Base-by-base conservation (phyloP, 306 rosid genomes). In the Medicago lupulina region DNA sequence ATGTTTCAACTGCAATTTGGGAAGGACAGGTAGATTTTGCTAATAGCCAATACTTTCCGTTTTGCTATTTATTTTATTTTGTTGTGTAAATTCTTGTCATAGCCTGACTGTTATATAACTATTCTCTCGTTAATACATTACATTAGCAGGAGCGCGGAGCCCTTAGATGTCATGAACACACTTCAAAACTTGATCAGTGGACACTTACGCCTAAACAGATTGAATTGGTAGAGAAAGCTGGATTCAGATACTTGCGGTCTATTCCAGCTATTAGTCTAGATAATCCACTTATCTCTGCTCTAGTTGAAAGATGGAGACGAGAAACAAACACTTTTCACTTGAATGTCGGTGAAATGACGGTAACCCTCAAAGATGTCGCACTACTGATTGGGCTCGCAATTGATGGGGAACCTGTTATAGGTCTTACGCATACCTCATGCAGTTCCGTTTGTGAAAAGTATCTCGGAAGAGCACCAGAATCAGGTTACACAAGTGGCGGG, bases 111-210 rank as follows among this genome's bases (percentile, higher is more conserved):
- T 55, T 43, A 43, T 34, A 59, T 51, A 39, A 58, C 16, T 75
- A 18, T 79, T 60, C 53, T 64, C 71, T 70, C 4, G 55, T 54
- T 67, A 49, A 58, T 72, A 19, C 69, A 55, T 58, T 75, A 23
- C 69, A 50, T 61, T 64, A 81, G 23, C 91, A 96, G 99, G 99
- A 96, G 86, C 99, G 98, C 28, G 99, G 99, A 62, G 99, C 98
- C 6, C 99, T 96, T 67, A 85, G 99, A 87, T 96, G 99, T 82
- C 99, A 96, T 3, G 99, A 96, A 64, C 99, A 96, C 84, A 92
- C 99, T 70, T 92, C 99, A 39, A 96, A 92, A 84, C 97, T 96
- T 49, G 99, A 92, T 79, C 99, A 96, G 74, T 96, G 99, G 99
- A 70, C 88, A 34, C 98, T 96, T 57, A 90, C 86, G 1, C 70